These are phyloP conservation scores for Phalaenopsis aphrodite DNA, from an alignment of 106 monocot genomes.

Conservation along the genomic window DNA sequence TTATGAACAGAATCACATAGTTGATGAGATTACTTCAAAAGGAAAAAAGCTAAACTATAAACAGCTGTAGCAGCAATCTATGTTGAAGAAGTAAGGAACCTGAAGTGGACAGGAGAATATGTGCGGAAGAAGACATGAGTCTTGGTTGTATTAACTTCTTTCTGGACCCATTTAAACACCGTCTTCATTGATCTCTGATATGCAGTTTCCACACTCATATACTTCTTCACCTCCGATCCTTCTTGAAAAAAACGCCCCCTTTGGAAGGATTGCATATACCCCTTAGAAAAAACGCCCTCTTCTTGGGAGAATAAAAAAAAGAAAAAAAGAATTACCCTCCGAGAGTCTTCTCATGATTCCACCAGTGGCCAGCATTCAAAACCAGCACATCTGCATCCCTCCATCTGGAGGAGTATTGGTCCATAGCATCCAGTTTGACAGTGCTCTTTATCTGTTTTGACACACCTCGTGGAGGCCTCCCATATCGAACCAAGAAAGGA, in stretches of 20 bases:
- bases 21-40: no score
- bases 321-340: slow-evolving; percentile 13
- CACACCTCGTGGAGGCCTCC: slow-evolving; percentile 17
- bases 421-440: slow-evolving; percentile 24
- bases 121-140: slow-evolving; percentile 37
- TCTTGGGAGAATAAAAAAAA: no score
- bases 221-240: slow-evolving; percentile 24
- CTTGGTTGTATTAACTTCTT: slow-evolving; percentile 25
- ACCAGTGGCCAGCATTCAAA: slow-evolving; percentile 42
- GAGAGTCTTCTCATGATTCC: slow-evolving; percentile 31
- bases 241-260: slow-evolving; percentile 36
- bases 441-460: slow-evolving; percentile 15
- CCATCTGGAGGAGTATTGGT: slow-evolving; percentile 19
- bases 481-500: slow-evolving; percentile 27
- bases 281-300: no score
- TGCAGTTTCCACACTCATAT: slow-evolving; percentile 34
- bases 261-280: neutral
- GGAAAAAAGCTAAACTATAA: no score
- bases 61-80: no score
- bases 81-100: slow-evolving; percentile 9
- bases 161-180: slow-evolving; percentile 26
- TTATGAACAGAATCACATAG: no score
- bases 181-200: slow-evolving; percentile 35
- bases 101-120: slow-evolving; percentile 44
- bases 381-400: slow-evolving; percentile 34